Evolutionary conservation across 768 basidiomycete species (phyloP), one percentile per base, ranked within the genome.

Genomic region (Leccinum incarnatum): DNA sequence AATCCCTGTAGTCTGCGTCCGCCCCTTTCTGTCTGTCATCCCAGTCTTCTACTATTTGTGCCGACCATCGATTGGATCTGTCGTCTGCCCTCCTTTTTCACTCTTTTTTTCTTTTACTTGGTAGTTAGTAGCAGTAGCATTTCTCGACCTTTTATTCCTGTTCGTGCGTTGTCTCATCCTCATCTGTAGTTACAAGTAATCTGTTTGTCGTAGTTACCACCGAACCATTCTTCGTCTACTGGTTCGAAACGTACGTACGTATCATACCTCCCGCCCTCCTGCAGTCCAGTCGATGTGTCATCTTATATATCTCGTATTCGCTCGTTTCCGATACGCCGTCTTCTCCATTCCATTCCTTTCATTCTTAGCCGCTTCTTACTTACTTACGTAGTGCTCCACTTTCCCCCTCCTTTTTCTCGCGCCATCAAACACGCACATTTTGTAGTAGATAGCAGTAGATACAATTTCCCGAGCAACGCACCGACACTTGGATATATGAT

Each of bases 391-490:
- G 42, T 34, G 30, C 23, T n/a, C n/a, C 36, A 15, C 47, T 48
- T 23, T 14, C 23, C 14, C 14, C 46, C 25, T 15, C 15, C 15
- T 19, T 53, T 53, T 27, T 23, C 12, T 29, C 25, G 7, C 46
- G 23, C 9, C 57, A 36, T 23, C 50, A n/a, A 32, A 51, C 58
- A 68, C 57, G 56, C 59, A 62, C 55, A 70, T 40, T 61, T 63
- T 68, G 68, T 75, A 73, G 73, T 73, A 73, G 73, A 74, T 72
- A 74, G 65, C 56, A 74, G 72, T 73, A 73, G 74, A 74, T 75
- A 75, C 66, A 72, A 27, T 53, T 62, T 51, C 51, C 54, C 58
- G 60, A 67, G 65, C 67, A 65, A 69, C 60, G 62, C 62, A 69
- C 61, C 21, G 37, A 59, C 54, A 56, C 32, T 62, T 61, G 64